Percentiles rank a stretch among this genome's conserved stretches.
These are phyloP conservation scores for Gossypium rotundifolium DNA, from an alignment of 345 rosid genomes.

Conservation along the genomic window DNA sequence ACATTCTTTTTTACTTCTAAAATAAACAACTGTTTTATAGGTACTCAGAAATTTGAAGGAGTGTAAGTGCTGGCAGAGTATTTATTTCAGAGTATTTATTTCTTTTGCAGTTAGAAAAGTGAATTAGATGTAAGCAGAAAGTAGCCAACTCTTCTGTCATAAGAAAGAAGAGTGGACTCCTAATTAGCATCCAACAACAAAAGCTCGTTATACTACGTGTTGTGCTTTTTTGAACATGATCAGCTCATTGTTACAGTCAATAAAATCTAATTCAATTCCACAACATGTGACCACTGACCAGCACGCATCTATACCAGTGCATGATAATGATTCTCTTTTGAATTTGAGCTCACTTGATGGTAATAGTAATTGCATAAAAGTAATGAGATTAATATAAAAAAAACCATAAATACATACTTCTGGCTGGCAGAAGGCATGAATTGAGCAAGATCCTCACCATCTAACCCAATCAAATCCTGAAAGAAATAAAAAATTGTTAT, in stretches of 20 bases:
- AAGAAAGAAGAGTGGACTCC: neutral
- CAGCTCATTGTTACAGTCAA: neutral
- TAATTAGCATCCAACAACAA: neutral
- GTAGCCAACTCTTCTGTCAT: neutral
- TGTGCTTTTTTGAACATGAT: neutral
- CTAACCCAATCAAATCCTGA: conserved; percentile 81
- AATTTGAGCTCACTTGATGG: neutral
- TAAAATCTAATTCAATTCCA: neutral
- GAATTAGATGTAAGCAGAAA: neutral
- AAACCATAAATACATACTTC: conserved; percentile 32
- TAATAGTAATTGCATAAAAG: neutral
- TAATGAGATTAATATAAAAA: neutral
- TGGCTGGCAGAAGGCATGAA: conserved; percentile 60
- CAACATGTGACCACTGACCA: neutral
- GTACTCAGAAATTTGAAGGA: neutral
- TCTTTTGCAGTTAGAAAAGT: neutral
- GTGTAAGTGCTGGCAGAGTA: neutral
- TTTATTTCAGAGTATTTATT: neutral
- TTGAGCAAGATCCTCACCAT: conserved; percentile 49
- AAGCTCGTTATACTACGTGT: neutral
- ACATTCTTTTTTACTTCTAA: neutral
- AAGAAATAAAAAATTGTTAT: conserved; percentile 5
- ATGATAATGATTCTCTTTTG: neutral
- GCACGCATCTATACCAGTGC: neutral
- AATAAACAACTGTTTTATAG: neutral